Evolutionary conservation across 106 monocot species (phyloP), one percentile per base, ranked within the genome.

Genomic region (Phalaenopsis aphrodite): DNA sequence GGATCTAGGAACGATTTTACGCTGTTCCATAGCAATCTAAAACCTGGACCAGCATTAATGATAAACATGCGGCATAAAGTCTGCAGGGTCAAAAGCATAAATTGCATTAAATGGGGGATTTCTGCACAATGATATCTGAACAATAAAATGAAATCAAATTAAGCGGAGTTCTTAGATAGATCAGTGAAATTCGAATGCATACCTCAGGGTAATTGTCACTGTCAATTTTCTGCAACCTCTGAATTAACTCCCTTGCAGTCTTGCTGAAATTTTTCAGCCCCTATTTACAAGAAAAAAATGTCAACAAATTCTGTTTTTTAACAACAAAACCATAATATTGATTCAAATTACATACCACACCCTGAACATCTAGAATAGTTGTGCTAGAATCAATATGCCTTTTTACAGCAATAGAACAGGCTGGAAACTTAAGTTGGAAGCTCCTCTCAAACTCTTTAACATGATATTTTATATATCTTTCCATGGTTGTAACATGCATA

Each of bases 341-440:
- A 42, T 12, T 48, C 21, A n/a, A 57, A 19, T 16, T 7, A 81
- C 88, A 75, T 89, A 92, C 92, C 87, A 92, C 89, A 23, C 91
- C 91, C 56, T 92, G 91, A 21, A 92, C 91, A 89, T 92, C 89
- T 38, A 92, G 83, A 82, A 92, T 89, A 36, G 92, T 89, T 16
- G 91, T 92, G 48, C 85, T 89, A 17, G 84, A 82, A 80, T 92
- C 89, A 55, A 92, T 85, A 81, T 92, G 92, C 72, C 52, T 87
- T 65, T 92, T 89, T 36, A 85, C 89, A 24, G 89, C 85, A 58
- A 92, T 78, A 56, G 92, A 89, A 57, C 92, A 92, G 16, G 92
- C 89, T 30, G 92, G 92, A 55, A 92, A 92, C 80, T 89, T 92
- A 58, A 87, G 76, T 5, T 41, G 39, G 47, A 92, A 87, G 85